A percentile compares a stretch with the other conserved stretches of the same genome.
phyloP scores from a whole-genome alignment of 257 asterid genomes.

The Parsonsia alboflavescens region DNA sequence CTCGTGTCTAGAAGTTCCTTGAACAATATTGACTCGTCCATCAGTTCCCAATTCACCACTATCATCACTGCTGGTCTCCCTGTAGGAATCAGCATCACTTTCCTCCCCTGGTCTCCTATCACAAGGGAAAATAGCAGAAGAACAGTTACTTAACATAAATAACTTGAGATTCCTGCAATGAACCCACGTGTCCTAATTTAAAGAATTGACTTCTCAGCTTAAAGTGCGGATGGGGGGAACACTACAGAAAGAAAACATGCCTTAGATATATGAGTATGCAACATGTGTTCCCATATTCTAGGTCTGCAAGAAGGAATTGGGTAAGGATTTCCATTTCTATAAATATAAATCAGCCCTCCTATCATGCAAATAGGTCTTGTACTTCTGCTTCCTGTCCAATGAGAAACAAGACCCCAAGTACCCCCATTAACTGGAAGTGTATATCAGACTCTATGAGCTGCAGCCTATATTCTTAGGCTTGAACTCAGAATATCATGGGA shows the following conservation, averaged over 20 bases:
- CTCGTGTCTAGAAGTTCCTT: constrained; percentile 38
- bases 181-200: not conserved
- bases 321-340: not conserved
- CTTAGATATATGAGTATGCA: not conserved
- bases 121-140: not conserved
- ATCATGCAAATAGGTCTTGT: not conserved
- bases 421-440: not conserved
- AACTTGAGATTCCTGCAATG: not conserved
- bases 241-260: not conserved
- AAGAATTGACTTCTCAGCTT: not conserved
- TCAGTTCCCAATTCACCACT: constrained; percentile 55
- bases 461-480: not conserved
- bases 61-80: constrained; percentile 70
- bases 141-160: not conserved
- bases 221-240: not conserved
- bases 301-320: not conserved
- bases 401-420: not conserved
- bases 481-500: not conserved
- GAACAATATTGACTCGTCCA: constrained; percentile 29
- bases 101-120: constrained; percentile 77
- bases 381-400: not conserved
- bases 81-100: constrained; percentile 73
- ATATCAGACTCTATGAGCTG: not conserved
- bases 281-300: not conserved
- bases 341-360: not conserved